Conservation (phyloP, 148 eudicot species). For the Euryodendron excelsum region DNA sequence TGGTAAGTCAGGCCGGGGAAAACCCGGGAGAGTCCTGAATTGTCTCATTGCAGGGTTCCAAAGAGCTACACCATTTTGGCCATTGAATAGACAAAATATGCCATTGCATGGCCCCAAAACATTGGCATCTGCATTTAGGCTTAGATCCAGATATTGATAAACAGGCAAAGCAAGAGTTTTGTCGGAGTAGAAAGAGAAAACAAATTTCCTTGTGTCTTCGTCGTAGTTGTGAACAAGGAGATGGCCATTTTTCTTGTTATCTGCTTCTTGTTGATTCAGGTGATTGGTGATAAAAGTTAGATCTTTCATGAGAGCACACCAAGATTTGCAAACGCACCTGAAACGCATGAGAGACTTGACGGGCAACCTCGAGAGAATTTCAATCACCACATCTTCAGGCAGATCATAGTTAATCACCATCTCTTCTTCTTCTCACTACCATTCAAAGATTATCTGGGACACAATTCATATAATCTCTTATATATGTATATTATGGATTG, state of each 20-base stretch:
- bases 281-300: not conserved
- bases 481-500: too few species aligned
- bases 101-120: not conserved
- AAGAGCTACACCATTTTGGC: not conserved
- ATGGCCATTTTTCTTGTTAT: not conserved
- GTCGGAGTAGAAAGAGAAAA: not conserved
- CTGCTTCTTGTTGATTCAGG: not conserved
- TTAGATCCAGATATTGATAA: not conserved
- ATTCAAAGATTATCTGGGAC: too few species aligned
- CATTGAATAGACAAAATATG: not conserved
- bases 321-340: not conserved
- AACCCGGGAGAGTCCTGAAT: not conserved
- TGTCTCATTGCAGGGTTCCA: constrained; percentile 4
- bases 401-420: not conserved
- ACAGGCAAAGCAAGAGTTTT: not conserved
- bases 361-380: not conserved
- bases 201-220: not conserved
- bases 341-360: not conserved
- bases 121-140: not conserved
- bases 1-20: not conserved
- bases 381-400: not conserved
- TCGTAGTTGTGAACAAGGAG: not conserved
- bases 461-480: too few species aligned
- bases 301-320: not conserved
- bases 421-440: not conserved